Evolutionary conservation across 2,329 filamentous ascomycete species (phyloP), one percentile per base, ranked within the genome.

Genomic region (Cylindrodendrum hubeiense): DNA sequence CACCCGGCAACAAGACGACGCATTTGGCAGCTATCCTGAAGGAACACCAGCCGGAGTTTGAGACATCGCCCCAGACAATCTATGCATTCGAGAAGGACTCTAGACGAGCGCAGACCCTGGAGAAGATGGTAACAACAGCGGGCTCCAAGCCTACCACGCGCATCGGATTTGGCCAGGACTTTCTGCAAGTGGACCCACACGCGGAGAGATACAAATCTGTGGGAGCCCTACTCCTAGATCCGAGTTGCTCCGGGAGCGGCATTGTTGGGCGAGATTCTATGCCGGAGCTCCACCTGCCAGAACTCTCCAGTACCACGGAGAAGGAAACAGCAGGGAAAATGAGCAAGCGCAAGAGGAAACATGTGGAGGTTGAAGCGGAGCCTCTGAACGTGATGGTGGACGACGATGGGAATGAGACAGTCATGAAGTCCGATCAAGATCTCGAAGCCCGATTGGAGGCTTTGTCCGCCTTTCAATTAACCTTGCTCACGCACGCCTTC

Each of bases 1-100:
- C 96, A 1, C 96, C 96, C 2, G 96, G 96, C 6, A 99, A 99
- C 79, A 99, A 99, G 81, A 98, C 96, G 1, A 98, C 95, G 8
- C 96, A 98, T 78, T 81, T 97, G 50, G 94, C 95, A 0, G 92
- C 94, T 2, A 88, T 98, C 5, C 75, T 96, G 52, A 83, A 78
- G 56, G 81, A 79, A 52, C 81, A 80, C 56, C 76, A 76, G 3
- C 78, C 79, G 0, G 81, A 80, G 43, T 78, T 76, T 65, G 77
- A 75, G 21, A 78, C 72, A 30, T 69, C 64, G 19, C 66, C 71
- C 30, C 79, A 80, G 50, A 77, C 70, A 1, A 90, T 99, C 24
- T 90, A 90, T 70, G 94, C 94, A 0, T 96, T 94, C 73, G 94
- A 97, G 77, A 92, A 93, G 73, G 92, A 97, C 75, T 80, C 83